Conservation (phyloP, 2,329 filamentous ascomycete species). For the Ilyonectria mors-panacis region DNA sequence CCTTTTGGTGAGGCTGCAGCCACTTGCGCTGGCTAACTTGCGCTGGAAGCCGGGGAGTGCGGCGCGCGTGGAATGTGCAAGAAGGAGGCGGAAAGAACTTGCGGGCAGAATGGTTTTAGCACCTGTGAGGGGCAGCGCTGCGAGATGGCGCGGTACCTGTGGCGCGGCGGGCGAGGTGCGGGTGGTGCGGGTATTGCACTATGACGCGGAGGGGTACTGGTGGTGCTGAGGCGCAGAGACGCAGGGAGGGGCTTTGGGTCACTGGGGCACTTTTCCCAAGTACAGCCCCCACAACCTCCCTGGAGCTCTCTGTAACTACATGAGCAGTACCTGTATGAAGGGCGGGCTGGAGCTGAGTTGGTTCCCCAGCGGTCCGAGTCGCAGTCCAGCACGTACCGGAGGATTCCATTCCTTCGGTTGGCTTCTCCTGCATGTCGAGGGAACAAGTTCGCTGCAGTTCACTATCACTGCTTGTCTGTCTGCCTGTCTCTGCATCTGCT, state of each 20-base stretch:
- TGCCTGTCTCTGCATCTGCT: not conserved
- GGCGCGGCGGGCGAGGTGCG: too few species aligned
- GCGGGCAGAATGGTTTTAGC: constrained; percentile 40
- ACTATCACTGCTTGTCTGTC: not conserved
- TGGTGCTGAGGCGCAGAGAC: not conserved
- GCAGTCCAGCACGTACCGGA: constrained; percentile 20
- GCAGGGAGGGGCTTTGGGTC: constrained; percentile 20
- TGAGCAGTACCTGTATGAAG: not conserved
- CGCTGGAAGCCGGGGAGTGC: constrained; percentile 38
- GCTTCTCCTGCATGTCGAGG: not conserved
- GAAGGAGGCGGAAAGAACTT: constrained; percentile 57
- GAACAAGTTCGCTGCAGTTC: not conserved
- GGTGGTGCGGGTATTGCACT: constrained; percentile 17
- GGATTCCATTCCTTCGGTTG: constrained; percentile 9
- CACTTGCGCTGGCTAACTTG: constrained; percentile 3
- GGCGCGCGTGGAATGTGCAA: constrained; percentile 56
- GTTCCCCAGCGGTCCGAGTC: not conserved
- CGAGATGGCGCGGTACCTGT: constrained; percentile 26
- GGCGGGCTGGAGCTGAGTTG: not conserved
- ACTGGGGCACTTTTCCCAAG: not conserved
- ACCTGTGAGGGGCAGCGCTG: constrained; percentile 19
- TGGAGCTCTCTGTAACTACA: not conserved
- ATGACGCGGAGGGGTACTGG: constrained; percentile 8
- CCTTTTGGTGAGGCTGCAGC: constrained; percentile 21
- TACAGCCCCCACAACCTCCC: constrained; percentile 1